Percentiles rank a stretch among this genome's conserved stretches.
Evolutionary conservation across 2,329 filamentous ascomycete genomes (phyloP).

Genomic region (Ophiostoma australiae): DNA sequence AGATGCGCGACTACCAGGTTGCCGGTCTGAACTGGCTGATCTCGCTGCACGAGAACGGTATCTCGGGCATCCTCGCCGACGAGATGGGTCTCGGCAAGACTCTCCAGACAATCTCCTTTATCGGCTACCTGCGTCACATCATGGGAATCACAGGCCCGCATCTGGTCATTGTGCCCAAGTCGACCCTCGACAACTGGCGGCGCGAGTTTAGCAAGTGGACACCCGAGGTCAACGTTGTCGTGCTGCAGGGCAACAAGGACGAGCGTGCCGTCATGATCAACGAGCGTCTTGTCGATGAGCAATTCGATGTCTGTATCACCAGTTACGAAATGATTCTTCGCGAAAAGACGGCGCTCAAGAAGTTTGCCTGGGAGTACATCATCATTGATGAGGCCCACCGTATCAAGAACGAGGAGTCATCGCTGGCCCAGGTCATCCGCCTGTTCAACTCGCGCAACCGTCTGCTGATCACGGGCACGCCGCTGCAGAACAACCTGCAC

Average conservation of each 20-base stretch:
- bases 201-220: slow-evolving; percentile 93
- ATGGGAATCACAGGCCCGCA: slow-evolving; percentile 87
- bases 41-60: slow-evolving; percentile 96
- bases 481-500: slow-evolving; percentile 95
- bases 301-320: slow-evolving; percentile 96
- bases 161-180: slow-evolving; percentile 88
- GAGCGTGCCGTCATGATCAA: slow-evolving; percentile 84
- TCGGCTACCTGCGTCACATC: slow-evolving; percentile 89
- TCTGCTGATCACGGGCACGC: slow-evolving; percentile 91
- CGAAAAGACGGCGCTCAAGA: slow-evolving; percentile 90
- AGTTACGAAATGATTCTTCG: slow-evolving; percentile 98
- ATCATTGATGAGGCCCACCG: slow-evolving; percentile 97
- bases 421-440: slow-evolving; percentile 90
- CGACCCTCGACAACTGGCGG: slow-evolving; percentile 97
- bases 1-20: slow-evolving; percentile 95
- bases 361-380: slow-evolving; percentile 99
- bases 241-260: slow-evolving; percentile 92
- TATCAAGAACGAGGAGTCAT: slow-evolving; percentile 99
- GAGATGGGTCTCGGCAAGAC: slow-evolving; percentile 99
- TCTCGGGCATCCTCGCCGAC: slow-evolving; percentile 93
- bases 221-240: slow-evolving; percentile 87
- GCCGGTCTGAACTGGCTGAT: slow-evolving; percentile 96
- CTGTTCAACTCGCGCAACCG: slow-evolving; percentile 94
- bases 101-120: slow-evolving; percentile 91
- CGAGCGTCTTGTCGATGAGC: slow-evolving; percentile 84